Conservation (phyloP, 129 eudicot genomes). For the Arctium minus region DNA sequence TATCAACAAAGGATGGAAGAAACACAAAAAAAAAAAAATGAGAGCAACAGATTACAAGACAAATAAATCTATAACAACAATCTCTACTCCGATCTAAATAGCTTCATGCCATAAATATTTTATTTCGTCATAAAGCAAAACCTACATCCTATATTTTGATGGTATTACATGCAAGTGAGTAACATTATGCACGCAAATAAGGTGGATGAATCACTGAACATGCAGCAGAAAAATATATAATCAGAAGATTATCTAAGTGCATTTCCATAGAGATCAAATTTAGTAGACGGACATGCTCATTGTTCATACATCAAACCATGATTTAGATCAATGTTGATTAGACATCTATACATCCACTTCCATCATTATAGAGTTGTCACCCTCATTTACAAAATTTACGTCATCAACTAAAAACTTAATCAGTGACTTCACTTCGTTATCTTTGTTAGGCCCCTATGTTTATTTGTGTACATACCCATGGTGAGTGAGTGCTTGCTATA, state of each 20-base stretch:
- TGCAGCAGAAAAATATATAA: background rate
- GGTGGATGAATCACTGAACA: background rate
- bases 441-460: background rate
- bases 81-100: background rate
- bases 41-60: background rate
- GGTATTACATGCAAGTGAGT: background rate
- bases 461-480: background rate
- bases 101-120: background rate
- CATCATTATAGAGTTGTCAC: background rate
- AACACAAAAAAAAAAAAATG: background rate
- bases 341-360: background rate
- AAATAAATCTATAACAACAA: background rate
- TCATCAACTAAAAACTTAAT: background rate
- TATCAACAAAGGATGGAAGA: background rate
- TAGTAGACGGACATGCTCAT: background rate
- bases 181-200: background rate
- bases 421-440: background rate
- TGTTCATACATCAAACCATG: background rate
- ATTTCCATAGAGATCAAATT: background rate
- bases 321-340: background rate
- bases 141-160: background rate
- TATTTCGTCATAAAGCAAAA: background rate
- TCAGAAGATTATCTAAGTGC: background rate
- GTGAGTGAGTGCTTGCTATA: background rate
- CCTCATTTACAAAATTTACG: background rate